Percentiles rank a stretch among this genome's conserved stretches.
Evolutionary conservation across 2,329 filamentous ascomycete species (phyloP).

Genomic region (Diaporthe humulicola): DNA sequence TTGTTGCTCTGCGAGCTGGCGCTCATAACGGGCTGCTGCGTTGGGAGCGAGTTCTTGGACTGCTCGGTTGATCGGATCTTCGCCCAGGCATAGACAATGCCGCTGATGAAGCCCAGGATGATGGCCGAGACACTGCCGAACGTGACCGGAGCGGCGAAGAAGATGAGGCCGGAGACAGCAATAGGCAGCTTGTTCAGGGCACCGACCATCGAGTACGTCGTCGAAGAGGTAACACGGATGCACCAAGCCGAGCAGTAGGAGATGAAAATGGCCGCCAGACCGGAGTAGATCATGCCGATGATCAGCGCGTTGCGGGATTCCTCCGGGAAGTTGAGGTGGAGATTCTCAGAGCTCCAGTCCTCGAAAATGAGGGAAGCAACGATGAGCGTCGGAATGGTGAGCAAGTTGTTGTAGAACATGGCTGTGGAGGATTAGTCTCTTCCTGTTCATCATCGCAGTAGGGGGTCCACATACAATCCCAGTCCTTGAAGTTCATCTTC

Average conservation of each 20-base stretch:
- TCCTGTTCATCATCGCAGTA: conserved; percentile 22
- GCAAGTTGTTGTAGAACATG: conserved; percentile 99
- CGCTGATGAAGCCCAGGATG: conserved; percentile 89
- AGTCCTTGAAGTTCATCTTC: conserved; percentile 99
- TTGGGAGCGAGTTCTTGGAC: conserved; percentile 76
- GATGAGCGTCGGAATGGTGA: conserved; percentile 93
- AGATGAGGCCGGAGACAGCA: conserved; percentile 90
- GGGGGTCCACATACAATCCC: conserved; percentile 83
- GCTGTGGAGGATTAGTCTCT: conserved; percentile 66
- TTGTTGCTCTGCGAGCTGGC: conserved; percentile 92
- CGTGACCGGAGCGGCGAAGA: conserved; percentile 95
- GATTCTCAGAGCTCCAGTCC: conserved; percentile 91
- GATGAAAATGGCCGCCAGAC: conserved; percentile 94
- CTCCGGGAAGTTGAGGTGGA: conserved; percentile 89
- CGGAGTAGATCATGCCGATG: conserved; percentile 93
- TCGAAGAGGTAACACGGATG: conserved; percentile 95
- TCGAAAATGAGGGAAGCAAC: conserved; percentile 85
- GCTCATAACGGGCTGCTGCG: conserved; percentile 80
- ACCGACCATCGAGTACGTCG: conserved; percentile 98
- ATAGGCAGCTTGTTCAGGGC: conserved; percentile 98
- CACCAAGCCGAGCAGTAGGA: conserved; percentile 99
- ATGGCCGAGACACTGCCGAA: conserved; percentile 94
- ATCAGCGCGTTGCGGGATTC: conserved; percentile 84
- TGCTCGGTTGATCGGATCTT: conserved; percentile 84
- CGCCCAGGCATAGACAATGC: conserved; percentile 89